phyloP scores from a whole-genome alignment of 176 grass and related monocot species.

The Rhynchospora tenuis region DNA sequence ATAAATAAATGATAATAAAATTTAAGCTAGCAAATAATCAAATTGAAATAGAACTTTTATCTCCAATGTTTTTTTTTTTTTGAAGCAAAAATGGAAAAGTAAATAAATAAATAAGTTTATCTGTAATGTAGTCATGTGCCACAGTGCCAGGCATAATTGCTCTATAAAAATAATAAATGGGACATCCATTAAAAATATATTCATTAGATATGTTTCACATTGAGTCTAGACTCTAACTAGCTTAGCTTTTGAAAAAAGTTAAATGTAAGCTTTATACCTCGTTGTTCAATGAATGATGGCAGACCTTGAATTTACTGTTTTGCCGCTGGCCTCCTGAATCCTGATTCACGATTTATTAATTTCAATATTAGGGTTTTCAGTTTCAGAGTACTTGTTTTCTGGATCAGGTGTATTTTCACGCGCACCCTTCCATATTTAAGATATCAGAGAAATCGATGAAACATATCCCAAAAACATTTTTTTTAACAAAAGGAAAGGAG shows the following conservation, averaged over 20 bases:
- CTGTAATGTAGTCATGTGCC: no score
- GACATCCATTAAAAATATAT: no score
- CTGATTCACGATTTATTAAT: background rate
- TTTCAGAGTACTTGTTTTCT: background rate
- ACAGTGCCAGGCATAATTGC: no score
- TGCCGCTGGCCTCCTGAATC: background rate
- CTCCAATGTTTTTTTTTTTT: no score
- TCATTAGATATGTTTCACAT: no score
- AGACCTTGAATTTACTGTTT: background rate
- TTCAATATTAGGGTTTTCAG: background rate
- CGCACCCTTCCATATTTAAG: background rate
- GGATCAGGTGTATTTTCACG: background rate
- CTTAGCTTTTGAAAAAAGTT: background rate
- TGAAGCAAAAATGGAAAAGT: no score
- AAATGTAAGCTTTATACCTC: background rate
- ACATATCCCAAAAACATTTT: background rate
- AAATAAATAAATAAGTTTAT: no score
- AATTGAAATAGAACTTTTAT: no score
- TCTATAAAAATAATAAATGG: no score
- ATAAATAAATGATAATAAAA: no score
- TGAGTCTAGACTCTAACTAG: background rate
- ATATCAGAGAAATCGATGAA: background rate
- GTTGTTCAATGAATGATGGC: background rate
- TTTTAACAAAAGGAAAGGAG: no score
- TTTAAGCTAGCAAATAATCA: no score